A percentile compares a stretch with the other conserved stretches of the same genome.
phyloP scores from a whole-genome alignment of 169 alveolate genomes.

The Plasmodium malariae region DNA sequence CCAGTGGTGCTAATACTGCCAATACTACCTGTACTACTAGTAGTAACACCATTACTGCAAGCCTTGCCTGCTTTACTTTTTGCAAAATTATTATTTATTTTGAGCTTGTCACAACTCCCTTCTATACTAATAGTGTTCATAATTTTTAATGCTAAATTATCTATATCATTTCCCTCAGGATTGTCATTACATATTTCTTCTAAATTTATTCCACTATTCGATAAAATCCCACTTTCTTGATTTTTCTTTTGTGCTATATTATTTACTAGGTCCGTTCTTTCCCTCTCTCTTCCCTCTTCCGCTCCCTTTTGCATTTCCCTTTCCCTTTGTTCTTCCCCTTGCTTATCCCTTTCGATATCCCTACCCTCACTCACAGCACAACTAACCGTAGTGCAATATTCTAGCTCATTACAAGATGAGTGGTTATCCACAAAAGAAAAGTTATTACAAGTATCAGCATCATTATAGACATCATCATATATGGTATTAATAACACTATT shows the following conservation, averaged over 20 bases:
- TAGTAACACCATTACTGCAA: no score
- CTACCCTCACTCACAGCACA: not conserved
- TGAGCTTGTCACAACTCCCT: constrained; percentile 18
- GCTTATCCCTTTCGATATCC: not conserved
- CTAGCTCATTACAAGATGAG: not conserved
- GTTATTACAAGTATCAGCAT: not conserved
- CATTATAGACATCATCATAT: not conserved
- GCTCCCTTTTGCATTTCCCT: not conserved
- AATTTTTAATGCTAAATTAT: constrained; percentile 79
- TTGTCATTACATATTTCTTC: constrained; percentile 82
- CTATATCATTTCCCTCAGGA: constrained; percentile 81
- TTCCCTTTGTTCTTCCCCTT: not conserved
- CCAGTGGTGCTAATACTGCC: not conserved
- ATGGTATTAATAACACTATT: not conserved
- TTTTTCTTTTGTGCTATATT: not conserved
- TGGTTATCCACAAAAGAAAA: not conserved
- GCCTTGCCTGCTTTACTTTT: no score
- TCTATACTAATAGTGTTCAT: constrained; percentile 80
- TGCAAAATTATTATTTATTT: not conserved
- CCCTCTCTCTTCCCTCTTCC: not conserved
- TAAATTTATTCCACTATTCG: constrained; percentile 74
- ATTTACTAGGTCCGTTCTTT: not conserved
- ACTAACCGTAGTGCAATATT: not conserved
- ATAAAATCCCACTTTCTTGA: constrained; percentile 13
- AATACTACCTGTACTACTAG: not conserved